phyloP scores from a whole-genome alignment of 805 yeast species.

The Nakazawaea anatomiae region DNA sequence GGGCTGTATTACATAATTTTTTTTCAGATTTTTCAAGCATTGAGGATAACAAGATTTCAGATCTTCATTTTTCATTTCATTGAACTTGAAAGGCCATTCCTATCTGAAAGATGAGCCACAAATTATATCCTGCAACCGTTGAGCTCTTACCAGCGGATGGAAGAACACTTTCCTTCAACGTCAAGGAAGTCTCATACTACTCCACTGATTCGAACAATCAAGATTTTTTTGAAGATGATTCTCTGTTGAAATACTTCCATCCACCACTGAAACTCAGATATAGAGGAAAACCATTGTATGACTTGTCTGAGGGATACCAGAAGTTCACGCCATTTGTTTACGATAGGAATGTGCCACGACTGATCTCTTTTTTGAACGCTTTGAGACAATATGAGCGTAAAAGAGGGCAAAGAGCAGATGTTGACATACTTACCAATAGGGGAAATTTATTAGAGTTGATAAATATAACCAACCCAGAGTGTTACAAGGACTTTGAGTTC shows the following conservation, averaged over 20 bases:
- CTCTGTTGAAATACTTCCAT: neutral
- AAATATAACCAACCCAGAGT: neutral
- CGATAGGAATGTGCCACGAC: neutral
- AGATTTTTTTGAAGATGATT: conserved; percentile 1
- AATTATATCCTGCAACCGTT: too few species aligned
- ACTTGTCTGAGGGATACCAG: conserved; percentile 1
- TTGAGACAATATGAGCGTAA: neutral
- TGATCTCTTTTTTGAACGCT: neutral
- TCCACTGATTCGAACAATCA: neutral
- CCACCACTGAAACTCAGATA: neutral
- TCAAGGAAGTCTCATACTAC: neutral
- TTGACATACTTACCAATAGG: neutral
- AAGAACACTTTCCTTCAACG: neutral
- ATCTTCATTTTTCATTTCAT: too few species aligned
- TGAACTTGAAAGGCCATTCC: too few species aligned
- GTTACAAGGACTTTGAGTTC: neutral
- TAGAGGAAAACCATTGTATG: neutral
- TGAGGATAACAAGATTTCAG: too few species aligned
- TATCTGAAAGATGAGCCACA: too few species aligned
- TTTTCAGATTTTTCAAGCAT: too few species aligned
- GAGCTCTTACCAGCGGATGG: too few species aligned
- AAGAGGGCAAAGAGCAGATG: neutral
- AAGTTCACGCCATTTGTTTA: conserved; percentile 3
- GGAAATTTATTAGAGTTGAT: conserved; percentile 1
- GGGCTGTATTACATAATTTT: too few species aligned